Base-by-base conservation (phyloP, 2,329 filamentous ascomycete species). In the Whalleya microplaca region DNA sequence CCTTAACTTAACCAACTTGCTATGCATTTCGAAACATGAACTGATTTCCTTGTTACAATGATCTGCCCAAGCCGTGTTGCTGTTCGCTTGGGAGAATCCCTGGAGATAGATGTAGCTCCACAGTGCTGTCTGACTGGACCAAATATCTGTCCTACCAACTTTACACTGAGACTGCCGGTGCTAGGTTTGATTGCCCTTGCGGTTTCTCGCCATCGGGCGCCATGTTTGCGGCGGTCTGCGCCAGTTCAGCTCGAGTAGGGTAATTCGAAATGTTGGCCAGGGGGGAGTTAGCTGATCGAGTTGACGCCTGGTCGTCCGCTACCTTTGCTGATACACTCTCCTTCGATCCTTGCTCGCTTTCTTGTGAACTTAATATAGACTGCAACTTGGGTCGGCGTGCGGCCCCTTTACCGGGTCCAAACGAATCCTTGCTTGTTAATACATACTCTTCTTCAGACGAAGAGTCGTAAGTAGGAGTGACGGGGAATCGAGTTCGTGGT, bases 371-470 rank as follows among this genome's bases (percentile, higher is more conserved):
- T 32, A 59, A 56, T 46, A 69, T 69, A n/a, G 66, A 61, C 45
- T 63, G 59, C 29, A 69, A 48, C 27, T 56, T 66, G 8, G 66
- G 66, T 44, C 63, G 62, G 40, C 57, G 58, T 3, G 66, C 66
- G 1, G 57, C 65, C 41, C 58, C 56, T 37, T 56, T 56, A 21
- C 62, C 60, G 16, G 54, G 52, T n/a, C 65, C 56, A 21, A 65
- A 60, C 7, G 66, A 67, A 48, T 67, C 61, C 7, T 63, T 55
- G 48, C 64, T 67, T 29, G 53, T 55, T 20, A 64, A 47, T 54
- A 55, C 66, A 21, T 64, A 61, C n/a, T 67, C 64, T 3, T 67
- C 65, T 2, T 66, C 65, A 1, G 56, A 58, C 20, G 65, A 67
- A 41, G 59, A 64, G 47, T 67, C 62, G 8, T 51, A 44, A 16